phyloP scores from a whole-genome alignment of 2,329 filamentous ascomycete species.

The Aspergillus arachidicola region DNA sequence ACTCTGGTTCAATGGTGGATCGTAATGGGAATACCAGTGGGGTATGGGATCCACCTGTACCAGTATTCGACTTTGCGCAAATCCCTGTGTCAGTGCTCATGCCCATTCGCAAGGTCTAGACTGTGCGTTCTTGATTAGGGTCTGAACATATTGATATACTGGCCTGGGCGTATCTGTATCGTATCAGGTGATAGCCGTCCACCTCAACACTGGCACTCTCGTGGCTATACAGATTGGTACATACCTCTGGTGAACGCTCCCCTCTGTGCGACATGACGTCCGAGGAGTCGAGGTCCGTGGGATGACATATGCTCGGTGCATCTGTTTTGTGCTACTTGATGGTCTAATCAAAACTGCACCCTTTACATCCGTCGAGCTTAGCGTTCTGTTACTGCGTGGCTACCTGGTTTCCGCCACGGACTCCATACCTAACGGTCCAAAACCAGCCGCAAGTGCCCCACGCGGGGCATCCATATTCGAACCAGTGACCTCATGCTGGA shows the following conservation, averaged over 20 bases:
- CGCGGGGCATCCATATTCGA: neutral
- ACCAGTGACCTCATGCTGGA: slow-evolving; percentile 1
- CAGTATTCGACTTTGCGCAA: neutral
- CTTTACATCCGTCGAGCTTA: neutral
- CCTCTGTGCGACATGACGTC: neutral
- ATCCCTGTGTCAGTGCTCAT: neutral
- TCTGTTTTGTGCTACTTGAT: neutral
- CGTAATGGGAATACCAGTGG: neutral
- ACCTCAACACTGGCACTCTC: neutral
- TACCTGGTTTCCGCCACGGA: neutral
- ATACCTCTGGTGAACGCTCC: neutral
- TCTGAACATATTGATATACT: neutral
- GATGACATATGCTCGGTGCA: neutral
- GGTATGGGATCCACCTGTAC: neutral
- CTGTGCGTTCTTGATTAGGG: neutral
- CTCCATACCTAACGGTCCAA: neutral
- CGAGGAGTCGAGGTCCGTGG: neutral
- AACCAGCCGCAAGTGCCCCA: neutral
- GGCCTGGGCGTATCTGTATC: neutral
- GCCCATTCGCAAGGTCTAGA: neutral
- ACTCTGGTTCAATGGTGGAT: neutral
- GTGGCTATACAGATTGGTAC: neutral
- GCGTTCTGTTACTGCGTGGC: neutral
- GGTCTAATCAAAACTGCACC: neutral
- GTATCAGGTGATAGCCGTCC: neutral